Conservation (phyloP, 2,329 filamentous ascomycete genomes). For the Aspergillus texensis region DNA sequence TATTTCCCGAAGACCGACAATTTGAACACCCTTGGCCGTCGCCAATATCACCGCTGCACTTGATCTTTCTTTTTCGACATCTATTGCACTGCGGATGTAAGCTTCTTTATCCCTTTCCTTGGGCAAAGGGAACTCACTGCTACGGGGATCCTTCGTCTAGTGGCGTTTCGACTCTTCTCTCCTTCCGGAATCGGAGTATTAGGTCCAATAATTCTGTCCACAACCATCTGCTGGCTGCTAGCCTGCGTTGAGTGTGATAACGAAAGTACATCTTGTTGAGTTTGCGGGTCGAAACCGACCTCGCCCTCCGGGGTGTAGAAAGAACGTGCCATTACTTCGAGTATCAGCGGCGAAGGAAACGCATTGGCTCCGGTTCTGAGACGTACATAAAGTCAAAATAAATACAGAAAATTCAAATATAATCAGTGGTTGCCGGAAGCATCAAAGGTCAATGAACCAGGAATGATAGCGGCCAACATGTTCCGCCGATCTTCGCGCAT, state of each 20-base stretch:
- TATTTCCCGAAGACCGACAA: constrained; percentile 72
- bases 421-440: constrained; percentile 14
- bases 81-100: constrained; percentile 69
- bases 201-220: constrained; percentile 22
- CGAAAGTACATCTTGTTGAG: constrained; percentile 28
- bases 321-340: constrained; percentile 28
- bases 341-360: constrained; percentile 21
- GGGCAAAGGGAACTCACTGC: constrained; percentile 43
- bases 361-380: constrained; percentile 18
- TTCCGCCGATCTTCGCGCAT: constrained; percentile 18
- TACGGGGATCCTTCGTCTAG: constrained; percentile 57
- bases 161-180: constrained; percentile 42
- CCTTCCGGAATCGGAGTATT: constrained; percentile 29
- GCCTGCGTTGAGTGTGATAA: constrained; percentile 28
- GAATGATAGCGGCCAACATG: constrained; percentile 25
- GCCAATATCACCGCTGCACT: constrained; percentile 83
- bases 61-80: constrained; percentile 91
- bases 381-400: constrained; percentile 22
- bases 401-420: constrained; percentile 10
- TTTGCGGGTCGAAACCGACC: constrained; percentile 24
- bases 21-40: constrained; percentile 78
- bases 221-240: constrained; percentile 29
- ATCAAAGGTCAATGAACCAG: constrained; percentile 20
- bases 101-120: not conserved
- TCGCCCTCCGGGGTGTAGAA: constrained; percentile 27